phyloP scores from a whole-genome alignment of 495 filamentous ascomycete genomes.

The Talaromyces liani region DNA sequence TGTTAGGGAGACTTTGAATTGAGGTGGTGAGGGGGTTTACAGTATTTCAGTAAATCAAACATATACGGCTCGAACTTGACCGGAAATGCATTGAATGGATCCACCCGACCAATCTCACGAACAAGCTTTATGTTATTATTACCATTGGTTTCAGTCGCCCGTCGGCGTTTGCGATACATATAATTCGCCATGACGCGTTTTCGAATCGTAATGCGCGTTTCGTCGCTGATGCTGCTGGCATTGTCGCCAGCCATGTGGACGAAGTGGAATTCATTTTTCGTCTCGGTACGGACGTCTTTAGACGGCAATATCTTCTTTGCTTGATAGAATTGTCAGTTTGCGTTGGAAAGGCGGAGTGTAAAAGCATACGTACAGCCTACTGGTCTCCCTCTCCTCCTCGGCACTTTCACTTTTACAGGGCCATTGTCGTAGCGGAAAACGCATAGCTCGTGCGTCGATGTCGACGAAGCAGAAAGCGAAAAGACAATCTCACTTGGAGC shows the following conservation, averaged over 20 bases:
- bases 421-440: conserved; percentile 5
- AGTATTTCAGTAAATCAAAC: conserved; percentile 4
- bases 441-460: background rate
- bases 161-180: background rate
- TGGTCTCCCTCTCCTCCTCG: conserved; percentile 3
- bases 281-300: background rate
- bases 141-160: background rate
- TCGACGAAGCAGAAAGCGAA: background rate
- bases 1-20: too few relatives aligned
- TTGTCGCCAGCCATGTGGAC: background rate
- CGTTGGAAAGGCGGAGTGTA: background rate
- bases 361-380: conserved; percentile 4
- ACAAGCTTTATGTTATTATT: background rate
- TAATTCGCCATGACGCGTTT: conserved; percentile 36
- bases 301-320: background rate
- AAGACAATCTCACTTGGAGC: conserved; percentile 1
- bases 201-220: conserved; percentile 32
- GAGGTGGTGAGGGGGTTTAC: background rate
- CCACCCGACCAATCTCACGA: background rate
- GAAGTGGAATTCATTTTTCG: background rate
- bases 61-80: conserved; percentile 4
- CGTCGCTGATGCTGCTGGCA: conserved; percentile 6
- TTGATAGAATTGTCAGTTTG: background rate
- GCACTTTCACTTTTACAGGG: background rate
- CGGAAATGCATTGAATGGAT: conserved; percentile 6